Conservation (phyloP, 805 yeast species). For the Candida anglica region DNA sequence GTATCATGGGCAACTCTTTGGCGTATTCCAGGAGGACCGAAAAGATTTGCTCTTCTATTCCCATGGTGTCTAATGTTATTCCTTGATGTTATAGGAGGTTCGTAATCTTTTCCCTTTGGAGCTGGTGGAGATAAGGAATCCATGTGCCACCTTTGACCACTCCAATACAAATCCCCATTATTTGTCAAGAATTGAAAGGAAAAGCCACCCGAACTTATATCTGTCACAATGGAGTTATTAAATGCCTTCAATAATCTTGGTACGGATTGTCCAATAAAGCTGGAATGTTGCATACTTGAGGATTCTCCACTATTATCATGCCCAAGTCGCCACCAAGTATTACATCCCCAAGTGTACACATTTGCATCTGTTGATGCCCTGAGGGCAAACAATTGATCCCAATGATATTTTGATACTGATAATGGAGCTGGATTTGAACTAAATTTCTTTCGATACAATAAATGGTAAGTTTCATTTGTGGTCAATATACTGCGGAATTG, state of each 20-base stretch:
- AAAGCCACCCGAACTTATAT: slow-evolving; percentile 62
- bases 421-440: slow-evolving; percentile 41
- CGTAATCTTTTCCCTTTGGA: slow-evolving; percentile 18
- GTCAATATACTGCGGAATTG: slow-evolving; percentile 23
- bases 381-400: slow-evolving; percentile 46
- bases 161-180: slow-evolving; percentile 51
- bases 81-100: slow-evolving; percentile 7
- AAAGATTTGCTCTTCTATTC: neutral
- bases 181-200: slow-evolving; percentile 55
- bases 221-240: slow-evolving; percentile 31
- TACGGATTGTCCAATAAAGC: slow-evolving; percentile 25
- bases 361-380: slow-evolving; percentile 31
- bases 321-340: slow-evolving; percentile 46
- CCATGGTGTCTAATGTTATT: neutral
- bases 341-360: slow-evolving; percentile 50
- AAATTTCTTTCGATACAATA: slow-evolving; percentile 41
- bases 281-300: slow-evolving; percentile 1
- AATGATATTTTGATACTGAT: slow-evolving; percentile 33
- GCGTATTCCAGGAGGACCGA: neutral
- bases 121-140: slow-evolving; percentile 22
- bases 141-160: slow-evolving; percentile 38
- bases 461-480: slow-evolving; percentile 31
- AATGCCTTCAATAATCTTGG: slow-evolving; percentile 37
- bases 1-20: too few relatives aligned
- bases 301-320: slow-evolving; percentile 16